Conservation (phyloP, 2,329 filamentous ascomycete genomes). For the Penicillium sp. region DNA sequence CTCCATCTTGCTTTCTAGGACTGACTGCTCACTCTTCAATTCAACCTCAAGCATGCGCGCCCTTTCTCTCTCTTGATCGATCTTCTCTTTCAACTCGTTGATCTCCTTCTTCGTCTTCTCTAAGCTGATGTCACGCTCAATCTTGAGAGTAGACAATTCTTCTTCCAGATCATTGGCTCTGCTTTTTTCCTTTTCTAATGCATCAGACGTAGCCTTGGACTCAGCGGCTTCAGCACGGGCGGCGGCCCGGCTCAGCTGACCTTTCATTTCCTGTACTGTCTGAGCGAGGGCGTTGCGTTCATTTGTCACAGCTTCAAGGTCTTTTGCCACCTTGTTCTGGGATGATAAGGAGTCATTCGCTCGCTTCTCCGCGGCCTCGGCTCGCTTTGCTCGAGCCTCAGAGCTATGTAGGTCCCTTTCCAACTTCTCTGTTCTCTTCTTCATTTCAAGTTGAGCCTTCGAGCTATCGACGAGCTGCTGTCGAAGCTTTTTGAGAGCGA, state of each 20-base stretch:
- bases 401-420: constrained; percentile 53
- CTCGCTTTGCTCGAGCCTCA: constrained; percentile 59
- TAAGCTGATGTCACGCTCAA: constrained; percentile 72
- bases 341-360: constrained; percentile 55
- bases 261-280: constrained; percentile 65
- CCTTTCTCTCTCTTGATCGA: constrained; percentile 69
- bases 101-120: constrained; percentile 69
- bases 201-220: constrained; percentile 64
- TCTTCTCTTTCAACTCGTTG: constrained; percentile 69
- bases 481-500: constrained; percentile 76
- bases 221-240: constrained; percentile 67
- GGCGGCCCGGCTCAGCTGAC: constrained; percentile 66
- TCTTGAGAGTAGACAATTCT: constrained; percentile 62
- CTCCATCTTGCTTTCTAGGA: constrained; percentile 86
- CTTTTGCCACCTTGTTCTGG: constrained; percentile 53
- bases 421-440: constrained; percentile 58
- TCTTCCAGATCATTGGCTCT: constrained; percentile 57
- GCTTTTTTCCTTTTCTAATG: constrained; percentile 64
- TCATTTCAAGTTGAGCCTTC: constrained; percentile 49
- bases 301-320: constrained; percentile 59
- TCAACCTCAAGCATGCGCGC: constrained; percentile 69
- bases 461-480: constrained; percentile 52
- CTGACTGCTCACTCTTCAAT: constrained; percentile 70
- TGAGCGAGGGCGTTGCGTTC: constrained; percentile 64
- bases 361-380: constrained; percentile 58